These are phyloP conservation scores for Penicillium turbatum DNA, from an alignment of 495 filamentous ascomycete species.

Conservation along the genomic window DNA sequence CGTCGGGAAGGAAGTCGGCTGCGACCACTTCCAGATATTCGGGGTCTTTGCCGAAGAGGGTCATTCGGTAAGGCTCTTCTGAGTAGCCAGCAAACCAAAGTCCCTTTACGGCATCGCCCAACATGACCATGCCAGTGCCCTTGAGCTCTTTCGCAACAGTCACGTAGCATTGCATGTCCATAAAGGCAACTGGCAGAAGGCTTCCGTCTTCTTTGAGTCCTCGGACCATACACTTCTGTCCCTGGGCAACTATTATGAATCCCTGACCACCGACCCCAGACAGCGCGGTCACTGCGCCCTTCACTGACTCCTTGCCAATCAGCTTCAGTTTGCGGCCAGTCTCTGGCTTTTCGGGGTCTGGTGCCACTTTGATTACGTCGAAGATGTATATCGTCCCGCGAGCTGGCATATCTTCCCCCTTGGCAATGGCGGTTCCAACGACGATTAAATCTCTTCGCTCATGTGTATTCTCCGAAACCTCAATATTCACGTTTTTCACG, in stretches of 20 bases:
- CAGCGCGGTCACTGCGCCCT: conserved; percentile 87
- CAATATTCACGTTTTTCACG: conserved; percentile 77
- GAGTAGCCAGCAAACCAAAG: conserved; percentile 93
- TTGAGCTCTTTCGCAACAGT: conserved; percentile 74
- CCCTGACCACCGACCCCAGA: conserved; percentile 88
- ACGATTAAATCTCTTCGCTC: conserved; percentile 75
- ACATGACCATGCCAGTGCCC: conserved; percentile 74
- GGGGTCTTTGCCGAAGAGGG: conserved; percentile 82
- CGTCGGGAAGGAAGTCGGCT: conserved; percentile 85
- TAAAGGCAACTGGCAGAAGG: conserved; percentile 89
- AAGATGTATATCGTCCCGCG: conserved; percentile 87
- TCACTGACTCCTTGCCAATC: conserved; percentile 81
- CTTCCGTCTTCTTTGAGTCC: conserved; percentile 92
- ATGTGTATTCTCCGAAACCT: conserved; percentile 84
- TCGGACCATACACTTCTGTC: conserved; percentile 94
- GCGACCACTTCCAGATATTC: conserved; percentile 71
- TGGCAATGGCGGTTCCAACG: conserved; percentile 77
- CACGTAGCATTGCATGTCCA: conserved; percentile 95
- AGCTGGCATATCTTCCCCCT: conserved; percentile 83
- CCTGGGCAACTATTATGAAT: conserved; percentile 85
- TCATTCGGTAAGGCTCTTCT: conserved; percentile 92
- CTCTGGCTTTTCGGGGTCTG: conserved; percentile 79
- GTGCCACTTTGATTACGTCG: conserved; percentile 85
- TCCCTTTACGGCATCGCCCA: conserved; percentile 88
- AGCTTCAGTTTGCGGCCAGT: conserved; percentile 81